Base-by-base conservation (phyloP, 169 alveolate genomes). In the Plasmodium adleri region DNA sequence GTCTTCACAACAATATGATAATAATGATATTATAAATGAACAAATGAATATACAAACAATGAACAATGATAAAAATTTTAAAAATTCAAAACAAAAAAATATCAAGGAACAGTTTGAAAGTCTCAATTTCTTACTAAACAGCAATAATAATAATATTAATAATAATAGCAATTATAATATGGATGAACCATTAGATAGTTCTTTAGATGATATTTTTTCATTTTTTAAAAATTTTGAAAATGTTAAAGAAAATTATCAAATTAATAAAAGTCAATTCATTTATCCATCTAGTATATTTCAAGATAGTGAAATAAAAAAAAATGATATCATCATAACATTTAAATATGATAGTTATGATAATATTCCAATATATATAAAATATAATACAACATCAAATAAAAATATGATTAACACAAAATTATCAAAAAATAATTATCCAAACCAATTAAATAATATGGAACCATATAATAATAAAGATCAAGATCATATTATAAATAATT, bases 311-410 rank as follows among this genome's bases (percentile, higher is more conserved):
- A 45, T 78, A 45, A 26, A 52, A 28, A 78, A 78, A 78, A 66
- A 64, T 15, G 89, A 78, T 70, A 4, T 78, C 17, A 78, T 78
- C 10, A 66, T 78, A 15, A 78, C 64, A 64, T 78, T 78, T 52
- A 64, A 64, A 50, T 78, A 78, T 78, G 39, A 66, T 71, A 52
- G 24, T 26, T n/a, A 32, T 32, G 45, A 5, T 32, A 32, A 32
- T 32, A 39, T 43, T 39, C 58, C 74, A 3, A 74, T 74, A 39
- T 74, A 74, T 45, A 43, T 74, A 74, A 74, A 26, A 45, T 45
- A 32, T 74, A 47, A 66, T 9, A 39, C 59, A 15, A 28, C 50
- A 8, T 63, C 39, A 74, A 59, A 74, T n/a, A 32, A 32, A 32
- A 32, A 32, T 32, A 32, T 32, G 9, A 32, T 32, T 9, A 32